These are phyloP conservation scores for Lunularia cruciata DNA, from an alignment of 225 moss, liverwort and hornwort species.

Conservation along the genomic window DNA sequence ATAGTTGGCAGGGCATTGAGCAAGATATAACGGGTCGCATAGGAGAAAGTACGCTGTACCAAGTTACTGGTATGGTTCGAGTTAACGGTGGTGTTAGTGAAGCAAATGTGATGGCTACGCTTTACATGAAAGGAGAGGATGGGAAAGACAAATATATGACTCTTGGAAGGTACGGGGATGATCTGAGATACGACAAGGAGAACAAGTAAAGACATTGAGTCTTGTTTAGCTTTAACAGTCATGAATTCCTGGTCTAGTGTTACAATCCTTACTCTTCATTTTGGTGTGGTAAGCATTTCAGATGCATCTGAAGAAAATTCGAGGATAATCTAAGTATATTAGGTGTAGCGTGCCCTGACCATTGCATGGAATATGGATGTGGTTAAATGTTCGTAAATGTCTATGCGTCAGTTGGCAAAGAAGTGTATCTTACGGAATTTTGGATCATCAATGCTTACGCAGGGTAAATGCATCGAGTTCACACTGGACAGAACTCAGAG, in stretches of 20 bases:
- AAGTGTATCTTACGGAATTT: background rate
- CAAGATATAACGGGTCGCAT: conserved; percentile 74
- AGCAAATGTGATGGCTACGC: conserved; percentile 63
- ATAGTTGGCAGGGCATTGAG: conserved; percentile 81
- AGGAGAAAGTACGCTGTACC: conserved; percentile 58
- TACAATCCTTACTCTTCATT: too few species aligned
- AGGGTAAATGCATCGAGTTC: conserved; percentile 56
- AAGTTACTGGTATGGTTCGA: conserved; percentile 60
- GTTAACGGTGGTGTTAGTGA: conserved; percentile 51
- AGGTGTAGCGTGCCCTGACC: too few species aligned
- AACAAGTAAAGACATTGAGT: too few species aligned
- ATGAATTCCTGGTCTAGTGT: too few species aligned
- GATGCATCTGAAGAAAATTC: too few species aligned
- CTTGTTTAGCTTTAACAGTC: too few species aligned
- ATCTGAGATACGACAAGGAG: too few species aligned
- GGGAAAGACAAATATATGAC: conserved; percentile 66
- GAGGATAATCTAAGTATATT: too few species aligned
- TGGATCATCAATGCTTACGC: too few species aligned
- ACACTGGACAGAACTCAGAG: conserved; percentile 73
- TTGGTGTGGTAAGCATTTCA: too few species aligned
- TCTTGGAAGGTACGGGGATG: conserved; percentile 61
- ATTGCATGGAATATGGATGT: too few species aligned
- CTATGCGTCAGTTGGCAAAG: background rate
- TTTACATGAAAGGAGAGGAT: conserved; percentile 60
- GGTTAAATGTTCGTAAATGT: too few species aligned